Evolutionary conservation across 495 filamentous ascomycete species (phyloP), one percentile per base, ranked within the genome.

Genomic region (Letharia columbiana): DNA sequence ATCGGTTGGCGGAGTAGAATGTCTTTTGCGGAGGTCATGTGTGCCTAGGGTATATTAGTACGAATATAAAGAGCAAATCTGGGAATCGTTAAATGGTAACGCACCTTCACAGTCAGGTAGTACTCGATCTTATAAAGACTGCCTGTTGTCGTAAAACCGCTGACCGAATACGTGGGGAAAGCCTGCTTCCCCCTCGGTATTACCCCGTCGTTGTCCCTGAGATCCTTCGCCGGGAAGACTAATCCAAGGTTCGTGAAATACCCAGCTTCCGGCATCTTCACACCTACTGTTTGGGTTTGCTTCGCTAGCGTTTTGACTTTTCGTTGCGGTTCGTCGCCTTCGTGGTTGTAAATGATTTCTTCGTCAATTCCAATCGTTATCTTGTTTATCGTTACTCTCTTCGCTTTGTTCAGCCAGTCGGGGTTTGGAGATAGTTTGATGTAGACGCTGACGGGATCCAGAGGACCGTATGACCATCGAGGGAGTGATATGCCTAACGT

Each of bases 111-210:
- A 47, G 87, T 91, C 56, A 98, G 78, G 71, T 90, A 98, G 74
- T 97, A 98, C 75, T 98, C 93, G 73, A 98, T 96, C 76, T 97
- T 98, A 77, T 98, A 98, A 17, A 98, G 83, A 64, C 88, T 94
- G 17, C 89, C 95, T 42, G 91, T 89, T 0, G 94, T 98, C 31
- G 94, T 96, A 71, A 98, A 98, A 15, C 91, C 92, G 61, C 83
- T 87, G 47, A 98, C 86, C 20, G 87, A 83, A 72, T 96, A 96
- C 77, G 89, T 86, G 6, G 94, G 95, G 76, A 98, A 98, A 20
- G 86, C 89, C 28, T 90, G 79, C 72, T 92, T 94, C 39, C 88
- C 89, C 71, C 92, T 78, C 59, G 91, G 90, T 70, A 98, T 79
- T 63, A 96, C 88, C 13, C 94, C 94, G 62, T 98, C 93, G 56